Base-by-base conservation (phyloP, 2,329 filamentous ascomycete genomes). In the Tolypocladium cylindrosporum region DNA sequence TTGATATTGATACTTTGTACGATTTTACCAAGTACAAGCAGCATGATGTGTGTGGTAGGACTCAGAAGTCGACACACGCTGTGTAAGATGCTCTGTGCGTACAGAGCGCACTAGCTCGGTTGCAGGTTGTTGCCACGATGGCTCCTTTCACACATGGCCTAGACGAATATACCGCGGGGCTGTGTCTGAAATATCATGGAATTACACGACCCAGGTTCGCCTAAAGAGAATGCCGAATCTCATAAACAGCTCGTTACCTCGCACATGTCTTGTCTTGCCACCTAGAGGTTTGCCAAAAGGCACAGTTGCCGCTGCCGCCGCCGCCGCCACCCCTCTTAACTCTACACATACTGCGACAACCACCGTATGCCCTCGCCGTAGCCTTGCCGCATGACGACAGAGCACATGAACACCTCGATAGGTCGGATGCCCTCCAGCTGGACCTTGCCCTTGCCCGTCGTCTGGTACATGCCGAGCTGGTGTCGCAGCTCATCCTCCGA, bases 371-470 rank as follows among this genome's bases (percentile, higher is more conserved):
- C 91, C 67, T 96, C 91, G 57, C 90, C 90, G 74, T 96, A 96
- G 64, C 89, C 94, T 81, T 97, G 93, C 75, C 93, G 85, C 91
- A 97, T 96, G 62, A 97, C 93, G 66, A 97, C 92, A 68, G 90
- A 96, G 84, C 92, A 97, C 94, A 99, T 96, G 77, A 97, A 97
- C 62, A 97, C 85, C 82, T 99, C 94, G 70, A 99, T 93, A 31
- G 92, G 91, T 67, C 92, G 83, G 75, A 96, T 96, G 40, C 91
- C 91, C 79, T 96, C 92, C 65, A 94, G 81, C 63, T 88, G 90
- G 62, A 95, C 87, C 82, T 95, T 96, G 75, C 91, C 91, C 84
- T 97, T 96, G 68, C 92, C 92, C 61, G 91, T 96, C 58, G 92
- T 96, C 77, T 97, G 93, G 78, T 95, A 97, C 69, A 99, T 77